Base-by-base conservation (phyloP, 2,329 filamentous ascomycete genomes). In the Xylaria sp. region DNA sequence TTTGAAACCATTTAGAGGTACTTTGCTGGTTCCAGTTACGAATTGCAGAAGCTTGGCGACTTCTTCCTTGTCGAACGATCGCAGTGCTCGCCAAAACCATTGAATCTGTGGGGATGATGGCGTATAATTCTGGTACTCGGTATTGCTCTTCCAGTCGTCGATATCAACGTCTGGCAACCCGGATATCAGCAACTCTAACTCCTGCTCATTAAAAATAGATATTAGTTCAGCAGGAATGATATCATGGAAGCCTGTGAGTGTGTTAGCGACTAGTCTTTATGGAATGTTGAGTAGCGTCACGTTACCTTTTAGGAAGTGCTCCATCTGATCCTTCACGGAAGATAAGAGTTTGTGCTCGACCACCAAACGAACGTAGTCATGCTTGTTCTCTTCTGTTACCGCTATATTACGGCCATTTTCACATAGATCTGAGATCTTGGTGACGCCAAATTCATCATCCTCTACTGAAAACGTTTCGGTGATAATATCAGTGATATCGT, bases 101-200 rank as follows among this genome's bases (percentile, higher is more conserved):
- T 98, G 94, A 68, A 99, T 97, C 79, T 99, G 97, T 53, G 93
- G 93, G 2, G 96, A 98, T 0, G 94, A 95, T 36, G 93, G 91
- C 4, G 89, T 93, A 83, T 99, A 99, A 81, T 98, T 98, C 82
- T 98, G 95, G 76, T 99, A 98, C 78, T 99, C 97, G 1, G 95
- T 97, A 81, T 98, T 97, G 82, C 93, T 94, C 88, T 97, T 98
- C 96, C 96, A 99, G 82, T 99, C 96, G 77, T 99, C 96, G 48
- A 98, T 89, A 75, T 99, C 95, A 74, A 99, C 98, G 77, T 99
- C 96, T 1, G 96, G 96, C 60, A 99, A 86, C 78, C 96, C 96
- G 59, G 96, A 99, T 77, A 99, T 99, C 69, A 99, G 86, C 56
- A 99, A 85, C 80, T 99, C 96, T 32, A 99, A 86, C 82, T 99